These are phyloP conservation scores for Cucumis sativus DNA, from an alignment of 306 rosid species.

Conservation along the genomic window DNA sequence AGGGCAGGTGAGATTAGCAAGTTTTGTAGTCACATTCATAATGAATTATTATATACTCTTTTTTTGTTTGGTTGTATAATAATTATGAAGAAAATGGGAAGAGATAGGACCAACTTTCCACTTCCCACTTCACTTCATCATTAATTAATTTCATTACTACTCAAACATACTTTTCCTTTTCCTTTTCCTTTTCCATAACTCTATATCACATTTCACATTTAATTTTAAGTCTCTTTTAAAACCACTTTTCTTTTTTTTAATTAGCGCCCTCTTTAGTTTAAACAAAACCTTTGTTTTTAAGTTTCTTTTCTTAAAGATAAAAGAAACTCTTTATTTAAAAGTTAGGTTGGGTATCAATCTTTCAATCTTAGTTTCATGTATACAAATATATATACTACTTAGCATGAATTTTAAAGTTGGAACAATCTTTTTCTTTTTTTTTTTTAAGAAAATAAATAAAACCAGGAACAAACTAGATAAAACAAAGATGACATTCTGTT, in stretches of 20 bases:
- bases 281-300: neutral
- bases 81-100: neutral
- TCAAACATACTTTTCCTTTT: neutral
- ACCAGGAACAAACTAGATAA: too few species aligned
- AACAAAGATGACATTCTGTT: too few species aligned
- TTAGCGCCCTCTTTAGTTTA: too few species aligned
- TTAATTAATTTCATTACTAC: neutral
- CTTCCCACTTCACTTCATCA: neutral
- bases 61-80: neutral
- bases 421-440: too few species aligned
- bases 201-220: neutral
- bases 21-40: neutral
- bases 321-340: too few species aligned
- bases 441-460: too few species aligned
- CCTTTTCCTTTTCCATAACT: neutral
- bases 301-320: too few species aligned
- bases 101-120: neutral
- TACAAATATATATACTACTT: too few species aligned
- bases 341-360: too few species aligned
- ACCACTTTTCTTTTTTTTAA: neutral
- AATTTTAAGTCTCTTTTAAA: neutral
- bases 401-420: too few species aligned
- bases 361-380: too few species aligned
- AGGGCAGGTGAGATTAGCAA: neutral
- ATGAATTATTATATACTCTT: neutral